A percentile compares a stretch with the other conserved stretches of the same genome.
Evolutionary conservation across 2,329 filamentous ascomycete genomes (phyloP).

Genomic region (Fusarium redolens): DNA sequence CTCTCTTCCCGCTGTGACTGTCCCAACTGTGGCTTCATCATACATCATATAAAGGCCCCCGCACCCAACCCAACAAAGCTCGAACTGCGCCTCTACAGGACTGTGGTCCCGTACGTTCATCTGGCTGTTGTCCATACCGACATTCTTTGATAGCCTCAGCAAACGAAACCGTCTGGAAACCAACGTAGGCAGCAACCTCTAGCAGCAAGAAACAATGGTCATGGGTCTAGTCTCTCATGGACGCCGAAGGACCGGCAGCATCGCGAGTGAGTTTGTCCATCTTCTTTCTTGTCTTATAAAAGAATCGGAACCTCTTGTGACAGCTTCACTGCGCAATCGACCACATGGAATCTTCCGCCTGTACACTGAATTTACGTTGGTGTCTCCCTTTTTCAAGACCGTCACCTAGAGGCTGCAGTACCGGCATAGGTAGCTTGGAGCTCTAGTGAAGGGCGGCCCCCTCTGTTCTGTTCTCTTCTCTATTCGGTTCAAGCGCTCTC

Average conservation of each 20-base stretch:
- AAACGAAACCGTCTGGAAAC: not conserved
- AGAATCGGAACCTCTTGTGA: not conserved
- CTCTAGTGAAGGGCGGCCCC: constrained; percentile 29
- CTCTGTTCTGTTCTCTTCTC: constrained; percentile 4
- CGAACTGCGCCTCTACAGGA: constrained; percentile 11
- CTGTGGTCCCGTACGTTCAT: not conserved
- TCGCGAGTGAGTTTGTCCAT: constrained; percentile 40
- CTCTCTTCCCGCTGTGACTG: not conserved
- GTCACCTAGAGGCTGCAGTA: constrained; percentile 13
- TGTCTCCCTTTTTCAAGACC: constrained; percentile 16
- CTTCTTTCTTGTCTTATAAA: constrained; percentile 10
- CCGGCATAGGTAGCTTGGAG: constrained; percentile 21
- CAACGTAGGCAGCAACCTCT: constrained; percentile 23
- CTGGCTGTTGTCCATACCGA: not conserved
- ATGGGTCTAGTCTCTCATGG: constrained; percentile 49
- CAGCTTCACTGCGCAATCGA: constrained; percentile 5
- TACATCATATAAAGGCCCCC: constrained; percentile 23
- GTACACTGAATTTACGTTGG: constrained; percentile 2
- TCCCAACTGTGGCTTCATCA: constrained; percentile 7
- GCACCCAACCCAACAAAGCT: constrained; percentile 29
- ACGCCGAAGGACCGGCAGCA: constrained; percentile 47
- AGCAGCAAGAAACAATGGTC: constrained; percentile 43
- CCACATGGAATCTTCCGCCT: not conserved
- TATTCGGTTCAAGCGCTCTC: constrained; percentile 35
- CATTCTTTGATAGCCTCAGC: constrained; percentile 3